Evolutionary conservation across 768 basidiomycete species (phyloP), one percentile per base, ranked within the genome.

Genomic region (Leccinellum albellum): DNA sequence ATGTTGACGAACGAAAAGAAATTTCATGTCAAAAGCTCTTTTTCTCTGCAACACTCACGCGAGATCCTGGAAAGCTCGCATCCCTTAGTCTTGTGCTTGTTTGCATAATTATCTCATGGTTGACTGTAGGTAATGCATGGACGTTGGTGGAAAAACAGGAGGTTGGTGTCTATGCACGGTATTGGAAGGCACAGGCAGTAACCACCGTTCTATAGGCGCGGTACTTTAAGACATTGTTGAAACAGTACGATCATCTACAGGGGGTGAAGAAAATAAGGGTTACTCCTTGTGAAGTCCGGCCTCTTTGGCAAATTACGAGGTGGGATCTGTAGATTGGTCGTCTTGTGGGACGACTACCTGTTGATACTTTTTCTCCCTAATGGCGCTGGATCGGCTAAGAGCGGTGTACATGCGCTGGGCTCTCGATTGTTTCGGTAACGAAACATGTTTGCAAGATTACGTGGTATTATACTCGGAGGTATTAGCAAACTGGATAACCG

Each of bases 111-210:
- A 42, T 10, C 1, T 42, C 40, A 42, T 51, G 35, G n/a, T 64
- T 49, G 23, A 28, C n/a, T 44, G 35, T 61, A 23, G 10, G 97
- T 6, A 83, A 89, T 61, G 94, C 95, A 2, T 99, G 96, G 96
- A 90, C 89, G 2, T 73, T 98, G 64, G 91, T 98, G 7, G 97
- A 98, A 76, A 89, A 94, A 69, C 95, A 97, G 69, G 91, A 93
- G 80, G 90, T 87, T 37, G 40, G 75, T 60, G 46, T 28, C 53
- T 26, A 6, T 44, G 12, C 20, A 52, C 42, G 6, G 26, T 44
- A 40, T 51, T 14, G 12, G 4, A 17, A 26, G 31, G 21, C 23
- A 57, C n/a, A 45, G 59, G 48, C 7, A 23, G 53, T 31, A 64
- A 26, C 26, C n/a, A n/a, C 4, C n/a, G n/a, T 56, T n/a, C 33